Evolutionary conservation across 208 protist species (phyloP).

Genomic region (Acanthamoeba triangularis): DNA sequence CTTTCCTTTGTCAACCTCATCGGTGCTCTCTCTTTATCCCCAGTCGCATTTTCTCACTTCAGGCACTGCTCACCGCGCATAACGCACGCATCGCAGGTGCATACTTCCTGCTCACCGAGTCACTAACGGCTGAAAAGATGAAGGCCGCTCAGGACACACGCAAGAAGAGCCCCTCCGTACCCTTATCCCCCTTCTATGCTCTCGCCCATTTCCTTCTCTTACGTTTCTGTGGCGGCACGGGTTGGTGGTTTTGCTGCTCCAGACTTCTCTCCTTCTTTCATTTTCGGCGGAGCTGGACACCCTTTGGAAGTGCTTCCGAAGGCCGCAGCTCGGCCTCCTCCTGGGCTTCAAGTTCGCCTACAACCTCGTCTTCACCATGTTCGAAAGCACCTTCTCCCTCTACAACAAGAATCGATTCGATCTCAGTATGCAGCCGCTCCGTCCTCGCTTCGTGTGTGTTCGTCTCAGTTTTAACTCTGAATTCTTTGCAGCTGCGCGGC

Average conservation of each 20-base stretch:
- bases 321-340: slow-evolving; percentile 16
- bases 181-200: neutral
- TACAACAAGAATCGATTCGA: slow-evolving; percentile 59
- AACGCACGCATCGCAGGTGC: neutral
- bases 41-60: no score
- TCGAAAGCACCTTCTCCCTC: slow-evolving; percentile 46
- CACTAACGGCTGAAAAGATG: neutral
- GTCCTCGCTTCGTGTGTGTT: neutral
- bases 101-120: slow-evolving; percentile 17
- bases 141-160: neutral
- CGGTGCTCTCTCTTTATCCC: neutral
- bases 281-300: neutral
- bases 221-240: no score
- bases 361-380: slow-evolving; percentile 41
- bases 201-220: neutral
- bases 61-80: no score
- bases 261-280: neutral
- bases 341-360: slow-evolving; percentile 6
- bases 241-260: no score
- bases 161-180: neutral
- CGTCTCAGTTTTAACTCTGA: neutral
- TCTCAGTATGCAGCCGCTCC: neutral
- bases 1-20: slow-evolving; percentile 23
- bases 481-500: neutral
- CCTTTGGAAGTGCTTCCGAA: slow-evolving; percentile 29